phyloP scores from a whole-genome alignment of 768 basidiomycete genomes.

The Mycena polygramma region DNA sequence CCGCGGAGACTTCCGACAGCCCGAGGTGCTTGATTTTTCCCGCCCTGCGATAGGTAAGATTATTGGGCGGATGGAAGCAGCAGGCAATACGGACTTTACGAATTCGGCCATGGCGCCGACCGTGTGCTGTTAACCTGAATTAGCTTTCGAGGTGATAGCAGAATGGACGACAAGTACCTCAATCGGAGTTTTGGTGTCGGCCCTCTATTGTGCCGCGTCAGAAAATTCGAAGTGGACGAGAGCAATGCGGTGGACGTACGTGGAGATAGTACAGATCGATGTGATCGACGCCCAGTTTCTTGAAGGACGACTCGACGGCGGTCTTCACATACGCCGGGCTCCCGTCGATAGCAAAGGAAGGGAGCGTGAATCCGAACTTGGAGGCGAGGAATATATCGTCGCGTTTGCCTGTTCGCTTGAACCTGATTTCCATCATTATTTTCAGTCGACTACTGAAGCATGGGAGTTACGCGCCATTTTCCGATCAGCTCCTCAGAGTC shows the following conservation, averaged over 20 bases:
- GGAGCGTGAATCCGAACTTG: constrained; percentile 55
- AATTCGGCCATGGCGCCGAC: constrained; percentile 26
- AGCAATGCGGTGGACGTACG: neutral
- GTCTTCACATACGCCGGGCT: constrained; percentile 46
- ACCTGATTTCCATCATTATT: neutral
- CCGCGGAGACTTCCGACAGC: constrained; percentile 62
- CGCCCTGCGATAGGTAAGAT: constrained; percentile 36
- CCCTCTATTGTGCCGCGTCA: constrained; percentile 6
- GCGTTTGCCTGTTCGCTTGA: constrained; percentile 51
- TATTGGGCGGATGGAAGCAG: neutral
- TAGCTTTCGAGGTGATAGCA: too few relatives aligned
- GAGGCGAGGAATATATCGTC: constrained; percentile 63
- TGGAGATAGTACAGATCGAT: constrained; percentile 53
- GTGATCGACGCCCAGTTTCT: constrained; percentile 45
- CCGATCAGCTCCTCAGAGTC: constrained; percentile 24
- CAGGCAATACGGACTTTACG: constrained; percentile 10
- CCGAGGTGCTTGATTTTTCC: constrained; percentile 65
- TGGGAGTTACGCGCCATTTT: constrained; percentile 27
- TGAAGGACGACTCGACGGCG: constrained; percentile 46
- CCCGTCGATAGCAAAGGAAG: constrained; percentile 38
- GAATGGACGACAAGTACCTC: constrained; percentile 27
- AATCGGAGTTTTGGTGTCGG: constrained; percentile 28
- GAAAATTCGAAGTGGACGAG: neutral
- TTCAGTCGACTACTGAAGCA: too few relatives aligned
- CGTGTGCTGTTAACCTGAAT: neutral